phyloP scores from a whole-genome alignment of 2,329 filamentous ascomycete species.

The Cladophialophora exuberans region DNA sequence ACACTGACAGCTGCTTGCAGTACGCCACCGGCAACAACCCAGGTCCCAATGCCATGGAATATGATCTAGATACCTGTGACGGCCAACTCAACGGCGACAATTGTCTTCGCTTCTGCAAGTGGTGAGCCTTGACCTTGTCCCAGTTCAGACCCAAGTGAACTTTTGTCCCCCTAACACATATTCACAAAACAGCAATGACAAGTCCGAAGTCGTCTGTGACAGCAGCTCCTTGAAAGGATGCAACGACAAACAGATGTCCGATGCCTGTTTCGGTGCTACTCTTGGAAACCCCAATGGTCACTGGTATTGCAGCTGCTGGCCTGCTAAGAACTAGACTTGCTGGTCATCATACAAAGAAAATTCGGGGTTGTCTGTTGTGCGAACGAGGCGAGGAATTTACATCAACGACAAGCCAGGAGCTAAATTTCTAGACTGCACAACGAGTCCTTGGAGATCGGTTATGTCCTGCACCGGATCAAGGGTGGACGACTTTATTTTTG shows the following conservation, averaged over 20 bases:
- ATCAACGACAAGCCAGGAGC: no score
- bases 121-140: not conserved
- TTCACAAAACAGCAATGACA: conserved; percentile 1
- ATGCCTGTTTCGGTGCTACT: not conserved
- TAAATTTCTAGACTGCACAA: no score
- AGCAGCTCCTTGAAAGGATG: not conserved
- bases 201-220: conserved; percentile 10
- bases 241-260: conserved; percentile 4
- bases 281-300: not conserved
- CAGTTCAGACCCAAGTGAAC: not conserved
- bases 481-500: no score
- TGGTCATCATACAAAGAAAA: no score
- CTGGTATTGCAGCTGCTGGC: conserved; percentile 11
- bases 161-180: not conserved
- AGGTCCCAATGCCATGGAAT: not conserved
- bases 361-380: no score
- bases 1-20: not conserved
- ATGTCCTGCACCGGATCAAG: no score
- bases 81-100: conserved; percentile 7
- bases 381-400: no score
- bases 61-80: not conserved
- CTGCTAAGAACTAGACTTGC: no score
- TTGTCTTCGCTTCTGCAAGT: conserved; percentile 9
- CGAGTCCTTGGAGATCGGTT: no score
- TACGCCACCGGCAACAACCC: conserved; percentile 6